A percentile compares a stretch with the other conserved stretches of the same genome.
Evolutionary conservation across 2,329 filamentous ascomycete genomes (phyloP).

Genomic region (Penicillium sp.): DNA sequence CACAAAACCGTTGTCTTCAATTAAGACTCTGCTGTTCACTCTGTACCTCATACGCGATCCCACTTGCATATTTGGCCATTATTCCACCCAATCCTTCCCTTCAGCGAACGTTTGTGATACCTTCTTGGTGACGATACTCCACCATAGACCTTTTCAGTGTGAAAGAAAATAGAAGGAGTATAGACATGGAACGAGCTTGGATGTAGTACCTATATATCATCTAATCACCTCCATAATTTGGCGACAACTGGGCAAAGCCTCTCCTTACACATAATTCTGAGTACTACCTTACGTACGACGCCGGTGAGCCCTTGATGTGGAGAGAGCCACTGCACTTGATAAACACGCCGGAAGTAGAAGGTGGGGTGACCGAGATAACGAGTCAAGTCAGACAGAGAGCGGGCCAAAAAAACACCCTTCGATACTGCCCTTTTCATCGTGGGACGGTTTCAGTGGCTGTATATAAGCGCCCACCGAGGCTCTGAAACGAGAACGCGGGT

Average conservation of each 20-base stretch:
- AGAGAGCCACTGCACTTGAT: not conserved
- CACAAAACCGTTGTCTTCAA: conserved; percentile 76
- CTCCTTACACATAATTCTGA: not conserved
- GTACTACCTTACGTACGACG: not conserved
- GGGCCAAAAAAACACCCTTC: no score
- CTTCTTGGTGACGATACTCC: not conserved
- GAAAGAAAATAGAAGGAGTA: not conserved
- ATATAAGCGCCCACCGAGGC: conserved; percentile 32
- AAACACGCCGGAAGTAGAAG: no score
- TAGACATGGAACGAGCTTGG: not conserved
- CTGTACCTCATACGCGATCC: not conserved
- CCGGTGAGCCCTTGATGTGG: not conserved
- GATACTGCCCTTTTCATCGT: no score
- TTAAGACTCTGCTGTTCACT: conserved; percentile 25
- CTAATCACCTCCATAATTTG: no score
- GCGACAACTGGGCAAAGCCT: no score
- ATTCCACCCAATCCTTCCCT: not conserved
- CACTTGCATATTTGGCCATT: not conserved
- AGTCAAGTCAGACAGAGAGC: no score
- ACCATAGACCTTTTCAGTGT: not conserved
- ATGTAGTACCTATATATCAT: not conserved
- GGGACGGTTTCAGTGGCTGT: conserved; percentile 22
- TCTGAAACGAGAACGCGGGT: conserved; percentile 36
- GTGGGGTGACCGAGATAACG: no score
- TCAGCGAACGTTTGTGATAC: not conserved